Base-by-base conservation (phyloP, 495 filamentous ascomycete genomes). In the Amorphotheca resinae region DNA sequence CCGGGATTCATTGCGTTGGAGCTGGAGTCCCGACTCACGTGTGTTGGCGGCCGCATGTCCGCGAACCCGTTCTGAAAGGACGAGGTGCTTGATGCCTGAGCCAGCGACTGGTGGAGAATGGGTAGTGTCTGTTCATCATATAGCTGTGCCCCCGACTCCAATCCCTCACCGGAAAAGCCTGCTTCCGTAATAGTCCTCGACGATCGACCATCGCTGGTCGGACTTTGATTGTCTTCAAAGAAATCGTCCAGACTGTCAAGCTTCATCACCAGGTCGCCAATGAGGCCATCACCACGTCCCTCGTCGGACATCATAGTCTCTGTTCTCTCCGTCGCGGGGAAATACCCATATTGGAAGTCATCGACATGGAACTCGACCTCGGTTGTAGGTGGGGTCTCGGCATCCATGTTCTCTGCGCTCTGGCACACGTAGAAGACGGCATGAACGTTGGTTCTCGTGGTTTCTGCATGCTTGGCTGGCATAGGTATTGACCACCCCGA, bases 401-500 rank as follows among this genome's bases (percentile, higher is more conserved):
- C 60, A 37, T 73, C 67, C 48, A 67, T 61, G 36, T 66, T 64
- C 41, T 84, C 80, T 18, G 74, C 71, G 48, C 61, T 66, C 36
- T 73, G 74, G 49, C 89, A 94, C 39, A 86, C 93, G 59, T 95
- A 91, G 59, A 94, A 95, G 3, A 91, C 87, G 0, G 87, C 85
- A 52, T 95, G 88, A n/a, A 96, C 88, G 55, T 96, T 96, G 42
- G 78, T 72, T 26, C 88, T 72, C 9, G 89, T 95, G 31, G 74
- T 76, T 36, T 75, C 76, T 2, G 88, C 87, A 60, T 94, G 85
- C 36, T 79, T 79, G 2, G 88, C 88, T 15, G 91, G 91, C 62
- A 89, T 81, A 1, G 93, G 91, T 25, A 99, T 84, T 1, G 93
- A 87, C 91, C 91, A 99, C 5, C 91, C 91, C 2, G 82, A 88